A percentile compares a stretch with the other conserved stretches of the same genome.
Conservation (phyloP, 2,329 filamentous ascomycete species). For the Cytospora leucostoma region DNA sequence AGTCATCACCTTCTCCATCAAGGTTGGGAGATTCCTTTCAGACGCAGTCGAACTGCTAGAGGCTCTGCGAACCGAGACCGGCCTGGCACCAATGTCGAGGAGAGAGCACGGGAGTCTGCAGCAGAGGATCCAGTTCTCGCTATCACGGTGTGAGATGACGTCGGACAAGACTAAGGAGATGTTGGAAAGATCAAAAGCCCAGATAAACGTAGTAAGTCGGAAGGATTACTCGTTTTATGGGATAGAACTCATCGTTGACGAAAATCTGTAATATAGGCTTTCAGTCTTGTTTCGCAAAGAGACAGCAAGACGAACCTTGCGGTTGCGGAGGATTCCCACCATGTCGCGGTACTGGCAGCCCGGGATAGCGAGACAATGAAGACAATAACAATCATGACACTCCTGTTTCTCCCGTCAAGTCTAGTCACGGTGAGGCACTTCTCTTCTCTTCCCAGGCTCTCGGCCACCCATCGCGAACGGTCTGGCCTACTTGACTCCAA, state of each 20-base stretch:
- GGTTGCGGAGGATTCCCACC: conserved; percentile 11
- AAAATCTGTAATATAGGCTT: conserved; percentile 4
- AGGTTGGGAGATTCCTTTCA: conserved; percentile 1
- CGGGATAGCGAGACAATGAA: conserved; percentile 22
- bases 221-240: too few species aligned
- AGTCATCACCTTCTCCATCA: conserved; percentile 10
- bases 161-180: conserved; percentile 13
- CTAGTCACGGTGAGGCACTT: conserved; percentile 8
- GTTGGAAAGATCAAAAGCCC: conserved; percentile 13
- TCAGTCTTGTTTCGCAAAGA: conserved; percentile 19
- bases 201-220: conserved; percentile 17
- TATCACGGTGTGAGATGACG: conserved; percentile 8
- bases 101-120: background rate
- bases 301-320: conserved; percentile 20
- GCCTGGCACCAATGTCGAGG: background rate
- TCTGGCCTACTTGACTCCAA: background rate
- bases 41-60: background rate
- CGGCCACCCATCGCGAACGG: background rate
- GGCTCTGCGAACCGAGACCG: background rate
- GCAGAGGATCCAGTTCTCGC: conserved; percentile 16
- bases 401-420: conserved; percentile 17
- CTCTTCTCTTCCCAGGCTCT: too few species aligned
- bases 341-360: conserved; percentile 16
- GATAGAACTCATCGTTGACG: background rate
- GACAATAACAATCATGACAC: conserved; percentile 14